A percentile compares a stretch with the other conserved stretches of the same genome.
Conservation (phyloP, 2,329 filamentous ascomycete genomes). For the Didymella exigua region DNA sequence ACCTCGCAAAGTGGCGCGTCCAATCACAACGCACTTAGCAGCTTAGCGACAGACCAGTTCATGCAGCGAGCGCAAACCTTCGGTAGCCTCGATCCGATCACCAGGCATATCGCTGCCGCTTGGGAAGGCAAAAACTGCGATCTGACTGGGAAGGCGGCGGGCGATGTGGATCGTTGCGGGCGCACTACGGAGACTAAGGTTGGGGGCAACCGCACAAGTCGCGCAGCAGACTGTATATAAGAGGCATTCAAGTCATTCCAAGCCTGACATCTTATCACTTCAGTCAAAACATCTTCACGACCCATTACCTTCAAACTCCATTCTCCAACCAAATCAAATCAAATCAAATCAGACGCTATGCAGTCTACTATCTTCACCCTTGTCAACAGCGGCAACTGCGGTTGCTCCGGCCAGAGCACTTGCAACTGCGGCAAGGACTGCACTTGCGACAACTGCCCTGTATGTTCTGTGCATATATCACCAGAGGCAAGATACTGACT, state of each 20-base stretch:
- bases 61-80: background rate
- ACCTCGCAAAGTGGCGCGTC: background rate
- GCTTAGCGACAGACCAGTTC: background rate
- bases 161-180: background rate
- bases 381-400: conserved; percentile 18
- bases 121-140: background rate
- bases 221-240: conserved; percentile 26
- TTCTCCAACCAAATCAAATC: background rate
- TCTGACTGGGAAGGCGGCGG: background rate
- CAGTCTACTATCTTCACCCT: conserved; percentile 5
- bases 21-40: background rate
- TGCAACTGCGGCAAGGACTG: conserved; percentile 22
- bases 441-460: conserved; percentile 21
- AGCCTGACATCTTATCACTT: background rate
- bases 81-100: background rate
- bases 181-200: background rate
- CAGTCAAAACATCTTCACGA: background rate
- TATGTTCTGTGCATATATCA: conserved; percentile 1
- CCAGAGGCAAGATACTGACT: background rate
- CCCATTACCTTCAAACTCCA: background rate
- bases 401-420: conserved; percentile 13
- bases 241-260: no score
- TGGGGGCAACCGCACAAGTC: conserved; percentile 24
- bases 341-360: background rate
- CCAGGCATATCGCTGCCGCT: background rate